Evolutionary conservation across 2,329 filamentous ascomycete genomes (phyloP).

Genomic region (Diplodia corticola): DNA sequence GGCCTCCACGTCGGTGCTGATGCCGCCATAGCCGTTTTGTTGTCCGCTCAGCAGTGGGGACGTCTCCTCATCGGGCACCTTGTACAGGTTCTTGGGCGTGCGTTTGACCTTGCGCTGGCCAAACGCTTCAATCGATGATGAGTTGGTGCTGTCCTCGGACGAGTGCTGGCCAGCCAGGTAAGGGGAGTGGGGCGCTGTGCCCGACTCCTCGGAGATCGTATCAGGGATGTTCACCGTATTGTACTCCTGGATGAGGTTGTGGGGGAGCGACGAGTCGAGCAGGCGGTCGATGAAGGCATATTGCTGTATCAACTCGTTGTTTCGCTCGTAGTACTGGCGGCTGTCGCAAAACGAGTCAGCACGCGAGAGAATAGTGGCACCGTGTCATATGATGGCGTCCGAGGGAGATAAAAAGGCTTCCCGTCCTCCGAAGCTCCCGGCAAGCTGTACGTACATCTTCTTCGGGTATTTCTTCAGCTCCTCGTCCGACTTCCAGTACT

Average conservation of each 20-base stretch:
- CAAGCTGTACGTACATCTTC: constrained; percentile 55
- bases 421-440: neutral
- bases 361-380: constrained; percentile 23
- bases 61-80: constrained; percentile 65
- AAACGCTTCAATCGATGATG: constrained; percentile 23
- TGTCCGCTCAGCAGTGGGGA: constrained; percentile 52
- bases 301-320: constrained; percentile 84
- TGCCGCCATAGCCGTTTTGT: neutral
- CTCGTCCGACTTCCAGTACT: constrained; percentile 80
- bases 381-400: constrained; percentile 3
- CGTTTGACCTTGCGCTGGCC: constrained; percentile 37
- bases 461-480: constrained; percentile 71
- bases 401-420: neutral
- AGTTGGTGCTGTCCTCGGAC: constrained; percentile 34
- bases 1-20: constrained; percentile 47
- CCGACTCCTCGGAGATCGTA: constrained; percentile 72
- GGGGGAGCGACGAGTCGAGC: constrained; percentile 88
- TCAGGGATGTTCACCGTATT: constrained; percentile 65
- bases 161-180: constrained; percentile 23
- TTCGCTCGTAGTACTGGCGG: constrained; percentile 83
- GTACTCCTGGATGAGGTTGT: constrained; percentile 89
- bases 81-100: constrained; percentile 85
- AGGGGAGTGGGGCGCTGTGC: constrained; percentile 28
- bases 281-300: constrained; percentile 92
- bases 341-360: constrained; percentile 39